phyloP scores from a whole-genome alignment of 805 yeast species.

The Metschnikowia santaceciliae region DNA sequence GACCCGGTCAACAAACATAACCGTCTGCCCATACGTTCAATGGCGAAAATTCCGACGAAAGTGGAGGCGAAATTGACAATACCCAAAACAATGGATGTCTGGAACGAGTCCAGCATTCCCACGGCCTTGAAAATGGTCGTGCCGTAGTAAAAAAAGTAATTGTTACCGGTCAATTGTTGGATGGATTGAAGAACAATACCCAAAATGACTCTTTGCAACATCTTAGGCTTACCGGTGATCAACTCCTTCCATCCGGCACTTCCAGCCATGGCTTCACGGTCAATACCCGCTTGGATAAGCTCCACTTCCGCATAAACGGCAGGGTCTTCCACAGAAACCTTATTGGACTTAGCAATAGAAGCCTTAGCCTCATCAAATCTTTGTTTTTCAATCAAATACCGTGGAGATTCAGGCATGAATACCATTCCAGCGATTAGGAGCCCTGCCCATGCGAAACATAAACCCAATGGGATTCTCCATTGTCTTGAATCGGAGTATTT shows the following conservation, averaged over 20 bases:
- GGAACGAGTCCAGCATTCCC: slow-evolving; percentile 50
- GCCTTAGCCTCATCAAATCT: slow-evolving; percentile 50
- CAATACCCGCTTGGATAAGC: slow-evolving; percentile 55
- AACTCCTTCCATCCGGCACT: slow-evolving; percentile 63
- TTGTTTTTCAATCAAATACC: slow-evolving; percentile 52
- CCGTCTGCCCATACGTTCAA: slow-evolving; percentile 55
- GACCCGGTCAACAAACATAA: slow-evolving; percentile 48
- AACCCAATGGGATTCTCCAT: slow-evolving; percentile 66
- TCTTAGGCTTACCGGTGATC: slow-evolving; percentile 60
- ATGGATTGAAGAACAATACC: slow-evolving; percentile 59
- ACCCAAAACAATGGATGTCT: slow-evolving; percentile 53
- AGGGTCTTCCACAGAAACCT: slow-evolving; percentile 49
- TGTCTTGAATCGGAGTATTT: slow-evolving; percentile 47
- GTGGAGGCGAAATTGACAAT: slow-evolving; percentile 54
- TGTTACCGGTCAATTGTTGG: slow-evolving; percentile 61
- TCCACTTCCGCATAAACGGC: slow-evolving; percentile 53
- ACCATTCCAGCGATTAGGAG: slow-evolving; percentile 48
- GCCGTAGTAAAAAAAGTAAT: slow-evolving; percentile 61
- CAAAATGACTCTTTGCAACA: slow-evolving; percentile 49
- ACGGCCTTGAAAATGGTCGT: slow-evolving; percentile 52
- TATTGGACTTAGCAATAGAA: slow-evolving; percentile 58
- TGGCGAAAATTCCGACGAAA: slow-evolving; percentile 45
- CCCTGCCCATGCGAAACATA: slow-evolving; percentile 45
- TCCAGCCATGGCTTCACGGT: slow-evolving; percentile 60
- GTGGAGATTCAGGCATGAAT: slow-evolving; percentile 68